Percentiles rank a stretch among this genome's conserved stretches.
Evolutionary conservation across 225 moss, liverwort and hornwort species (phyloP).

Genomic region (Physcomitrellopsis africana): DNA sequence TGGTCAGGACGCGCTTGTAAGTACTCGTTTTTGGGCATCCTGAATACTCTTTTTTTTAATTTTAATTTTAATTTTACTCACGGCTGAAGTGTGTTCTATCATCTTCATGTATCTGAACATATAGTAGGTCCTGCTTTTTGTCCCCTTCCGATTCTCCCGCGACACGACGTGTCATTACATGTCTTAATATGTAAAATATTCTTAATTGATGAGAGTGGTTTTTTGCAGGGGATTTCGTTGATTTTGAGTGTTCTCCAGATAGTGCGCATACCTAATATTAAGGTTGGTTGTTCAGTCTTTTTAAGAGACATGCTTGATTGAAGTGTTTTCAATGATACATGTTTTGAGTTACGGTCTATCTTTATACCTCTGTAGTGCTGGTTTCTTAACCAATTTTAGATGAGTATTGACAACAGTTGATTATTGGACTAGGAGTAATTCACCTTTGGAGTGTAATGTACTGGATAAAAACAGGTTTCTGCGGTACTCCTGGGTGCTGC

Average conservation of each 20-base stretch:
- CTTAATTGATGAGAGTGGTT: slow-evolving; percentile 1
- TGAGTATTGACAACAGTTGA: background rate
- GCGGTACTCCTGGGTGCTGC: slow-evolving; percentile 84
- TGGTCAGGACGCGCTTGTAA: slow-evolving; percentile 92
- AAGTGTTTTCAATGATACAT: background rate
- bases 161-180: background rate
- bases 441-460: background rate
- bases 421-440: slow-evolving; percentile 8
- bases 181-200: background rate
- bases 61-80: too few species aligned
- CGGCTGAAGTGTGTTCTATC: background rate
- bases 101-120: slow-evolving; percentile 1
- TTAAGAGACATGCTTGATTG: background rate
- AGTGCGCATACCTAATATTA: slow-evolving; percentile 88
- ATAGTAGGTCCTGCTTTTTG: slow-evolving; percentile 2
- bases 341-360: background rate
- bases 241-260: slow-evolving; percentile 94
- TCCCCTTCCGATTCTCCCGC: background rate
- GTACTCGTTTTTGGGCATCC: slow-evolving; percentile 26
- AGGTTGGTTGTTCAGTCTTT: slow-evolving; percentile 49
- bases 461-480: slow-evolving; percentile 63
- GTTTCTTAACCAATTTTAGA: background rate
- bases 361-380: slow-evolving; percentile 13
- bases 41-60: background rate
- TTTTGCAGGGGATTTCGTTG: slow-evolving; percentile 84